phyloP scores from a whole-genome alignment of 2,329 filamentous ascomycete species.

The Hypoxylon sp. region DNA sequence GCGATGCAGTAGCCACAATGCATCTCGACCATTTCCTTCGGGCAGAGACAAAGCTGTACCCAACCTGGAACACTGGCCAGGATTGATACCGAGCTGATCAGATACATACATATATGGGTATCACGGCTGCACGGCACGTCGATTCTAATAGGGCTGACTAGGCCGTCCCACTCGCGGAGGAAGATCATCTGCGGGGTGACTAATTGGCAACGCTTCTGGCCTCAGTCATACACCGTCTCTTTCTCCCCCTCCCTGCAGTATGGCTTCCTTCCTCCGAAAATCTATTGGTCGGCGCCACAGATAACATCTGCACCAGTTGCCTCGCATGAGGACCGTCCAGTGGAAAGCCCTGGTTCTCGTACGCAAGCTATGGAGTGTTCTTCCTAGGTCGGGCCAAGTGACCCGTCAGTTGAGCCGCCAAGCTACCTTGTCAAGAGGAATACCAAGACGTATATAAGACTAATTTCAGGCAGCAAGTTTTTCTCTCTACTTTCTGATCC shows the following conservation, averaged over 20 bases:
- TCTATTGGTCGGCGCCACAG: slow-evolving; percentile 27
- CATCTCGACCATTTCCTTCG: slow-evolving; percentile 5
- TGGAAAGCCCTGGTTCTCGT: slow-evolving; percentile 25
- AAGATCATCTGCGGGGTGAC: slow-evolving; percentile 34
- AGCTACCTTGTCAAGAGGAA: slow-evolving; percentile 22
- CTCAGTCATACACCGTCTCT: slow-evolving; percentile 34
- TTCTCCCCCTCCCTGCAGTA: slow-evolving; percentile 18
- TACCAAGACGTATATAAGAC: slow-evolving; percentile 17
- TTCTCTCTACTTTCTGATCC: slow-evolving; percentile 1
- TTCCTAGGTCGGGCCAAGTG: slow-evolving; percentile 28
- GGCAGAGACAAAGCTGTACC: slow-evolving; percentile 22
- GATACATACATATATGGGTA: slow-evolving; percentile 14
- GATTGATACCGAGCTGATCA: slow-evolving; percentile 23
- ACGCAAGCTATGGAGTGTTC: slow-evolving; percentile 33
- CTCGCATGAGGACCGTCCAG: slow-evolving; percentile 24
- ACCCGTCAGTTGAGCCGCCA: slow-evolving; percentile 33
- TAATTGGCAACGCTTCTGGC: slow-evolving; percentile 23
- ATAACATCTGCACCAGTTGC: slow-evolving; percentile 28
- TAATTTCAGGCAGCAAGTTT: slow-evolving; percentile 27
- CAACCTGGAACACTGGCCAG: slow-evolving; percentile 19
- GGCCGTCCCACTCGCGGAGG: slow-evolving; percentile 19
- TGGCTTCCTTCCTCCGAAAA: slow-evolving; percentile 15
- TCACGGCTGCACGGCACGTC: slow-evolving; percentile 32
- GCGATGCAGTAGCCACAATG: neutral
- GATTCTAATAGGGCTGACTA: slow-evolving; percentile 36